phyloP scores from a whole-genome alignment of 257 asterid genomes.

The Primulina tabacum region DNA sequence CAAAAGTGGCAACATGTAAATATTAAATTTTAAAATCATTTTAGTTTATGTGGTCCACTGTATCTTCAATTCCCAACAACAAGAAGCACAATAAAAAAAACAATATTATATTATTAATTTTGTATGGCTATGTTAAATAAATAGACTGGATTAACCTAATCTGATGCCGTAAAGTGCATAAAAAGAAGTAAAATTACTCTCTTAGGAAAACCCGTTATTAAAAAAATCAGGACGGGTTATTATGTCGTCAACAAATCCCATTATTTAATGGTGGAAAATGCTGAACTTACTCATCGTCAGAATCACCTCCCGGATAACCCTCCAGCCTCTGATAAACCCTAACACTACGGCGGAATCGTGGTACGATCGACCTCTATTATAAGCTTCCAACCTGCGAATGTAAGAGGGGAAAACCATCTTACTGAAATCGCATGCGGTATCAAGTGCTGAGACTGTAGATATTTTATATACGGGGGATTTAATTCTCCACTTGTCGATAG shows the following conservation, averaged over 20 bases:
- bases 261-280: not conserved
- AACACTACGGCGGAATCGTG: not conserved
- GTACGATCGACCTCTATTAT: not conserved
- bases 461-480: not conserved
- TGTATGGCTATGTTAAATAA: not conserved
- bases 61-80: slow-evolving; percentile 31
- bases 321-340: not conserved
- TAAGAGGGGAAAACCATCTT: not conserved
- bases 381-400: not conserved
- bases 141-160: not conserved
- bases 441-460: not conserved
- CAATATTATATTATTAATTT: not conserved
- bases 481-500: not conserved
- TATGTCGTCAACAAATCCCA: not conserved
- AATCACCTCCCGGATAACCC: not conserved
- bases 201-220: not conserved
- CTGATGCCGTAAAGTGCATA: not conserved
- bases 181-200: not conserved
- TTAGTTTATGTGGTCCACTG: slow-evolving; percentile 25
- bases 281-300: not conserved
- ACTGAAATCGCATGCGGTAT: no score
- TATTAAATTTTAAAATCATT: slow-evolving; percentile 1
- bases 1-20: slow-evolving; percentile 13
- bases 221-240: not conserved
- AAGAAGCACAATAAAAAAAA: slow-evolving; percentile 6